Base-by-base conservation (phyloP, 805 yeast genomes). In the Ogataea dorogensis region DNA sequence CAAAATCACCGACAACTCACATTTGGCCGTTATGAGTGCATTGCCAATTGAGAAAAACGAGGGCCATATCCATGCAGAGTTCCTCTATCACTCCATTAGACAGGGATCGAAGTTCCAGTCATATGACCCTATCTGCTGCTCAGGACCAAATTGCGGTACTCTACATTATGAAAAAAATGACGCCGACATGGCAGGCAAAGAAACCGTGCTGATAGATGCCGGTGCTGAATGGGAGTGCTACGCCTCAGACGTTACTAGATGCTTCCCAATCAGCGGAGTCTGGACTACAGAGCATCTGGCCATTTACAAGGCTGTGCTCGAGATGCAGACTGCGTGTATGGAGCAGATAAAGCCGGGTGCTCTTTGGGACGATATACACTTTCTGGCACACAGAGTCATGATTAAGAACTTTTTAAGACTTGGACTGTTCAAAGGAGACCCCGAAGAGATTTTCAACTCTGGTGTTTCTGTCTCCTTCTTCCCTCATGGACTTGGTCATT, bases 201-300 rank as follows among this genome's bases (percentile, higher is more conserved):
- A 74, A 30, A 73, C 89, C 5, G 72, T 91, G 9, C 71, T 91
- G 43, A 81, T 91, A 36, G 98, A 91, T 65, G 97, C 98, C 7
- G 98, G 98, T 38, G 95, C 96, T 2, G 98, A 91, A 63, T 91
- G 97, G 96, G 75, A 77, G 46, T 79, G 86, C 58, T 91, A 91
- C 61, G 89, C 96, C 2, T 71, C 87, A 28, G 98, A 91, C 58
- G 96, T 93, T 27, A 93, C 98, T 11, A 75, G 98, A 57, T 85
- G 94, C 56, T 91, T 88, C 75, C 98, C 98, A 18, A 78, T 87
- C 37, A 74, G 70, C 44, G 98, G 98, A 5, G 79, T 81, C 36
- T 91, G 96, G 88, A 76, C 89, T 7, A 75, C 74, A 44, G 98
- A 93, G 55, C 94, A 91, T 51, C 71, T 85, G 47, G 86, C 75